Evolutionary conservation across 495 filamentous ascomycete species (phyloP), one percentile per base, ranked within the genome.

Genomic region (Neurospora sp.): DNA sequence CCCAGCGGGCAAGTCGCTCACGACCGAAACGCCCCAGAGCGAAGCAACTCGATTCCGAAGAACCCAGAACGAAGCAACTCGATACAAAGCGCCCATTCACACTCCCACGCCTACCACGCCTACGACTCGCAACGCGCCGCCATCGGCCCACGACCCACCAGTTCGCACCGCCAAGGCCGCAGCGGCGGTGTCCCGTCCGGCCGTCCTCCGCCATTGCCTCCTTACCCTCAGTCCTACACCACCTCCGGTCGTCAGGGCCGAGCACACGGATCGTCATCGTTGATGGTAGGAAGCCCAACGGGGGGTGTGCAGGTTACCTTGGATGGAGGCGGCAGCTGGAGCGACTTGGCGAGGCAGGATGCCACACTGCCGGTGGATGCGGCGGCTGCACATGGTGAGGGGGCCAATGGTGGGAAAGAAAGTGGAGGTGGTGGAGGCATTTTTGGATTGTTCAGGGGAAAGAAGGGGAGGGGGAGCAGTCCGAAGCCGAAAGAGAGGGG

Each of bases 401-500:
- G 54, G 12, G 54, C 54, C 20, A 41, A 69, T 23, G 82, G 79
- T 44, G 83, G 77, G 14, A 82, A 82, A 60, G 72, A 70, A 0
- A 82, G 80, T 72, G 86, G 90, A 76, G 86, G 90, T 75, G 77
- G 78, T 1, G 90, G 89, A 40, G 94, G 94, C 46, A 94, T 98
- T 88, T 89, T 99, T 69, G 93, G 94, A 4, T 96, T 99, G 80
- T 85, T 98, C 72, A 91, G 86, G 44, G 86, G 95, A 73, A 96
- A 96, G 85, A 97, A 93, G 85, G 94, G 94, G 6, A 87, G 96
- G 49, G 93, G 94, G 70, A 89, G 92, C 78, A 97, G 95, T 79
- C 96, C 96, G 10, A 97, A 97, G 82, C 95, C 95, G 60, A 93
- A 93, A 80, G 96, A 99, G 80, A 86, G 93, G 20, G 96, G 96